Percentiles rank a stretch among this genome's conserved stretches.
Evolutionary conservation across 768 basidiomycete genomes (phyloP).

Genomic region (Hygrophorus pudorinus): DNA sequence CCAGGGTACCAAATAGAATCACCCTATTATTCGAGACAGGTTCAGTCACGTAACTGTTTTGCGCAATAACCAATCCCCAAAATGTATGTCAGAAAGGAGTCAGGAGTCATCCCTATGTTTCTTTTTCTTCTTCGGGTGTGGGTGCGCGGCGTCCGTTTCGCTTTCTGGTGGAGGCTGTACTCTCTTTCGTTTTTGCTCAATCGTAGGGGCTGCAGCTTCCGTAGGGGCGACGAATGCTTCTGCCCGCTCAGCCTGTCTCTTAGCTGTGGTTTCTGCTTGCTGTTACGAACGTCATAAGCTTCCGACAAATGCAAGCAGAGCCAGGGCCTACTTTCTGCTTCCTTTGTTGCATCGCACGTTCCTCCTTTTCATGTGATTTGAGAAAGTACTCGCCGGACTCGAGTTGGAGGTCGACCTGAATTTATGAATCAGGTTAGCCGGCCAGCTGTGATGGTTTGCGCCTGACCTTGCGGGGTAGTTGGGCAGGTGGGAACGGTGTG

Average conservation of each 20-base stretch:
- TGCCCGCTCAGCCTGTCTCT: conserved; percentile 70
- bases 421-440: neutral
- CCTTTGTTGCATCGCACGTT: conserved; percentile 56
- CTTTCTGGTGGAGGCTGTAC: too few relatives aligned
- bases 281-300: conserved; percentile 19
- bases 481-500: conserved; percentile 98
- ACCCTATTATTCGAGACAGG: too few relatives aligned
- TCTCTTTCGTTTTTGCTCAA: too few relatives aligned
- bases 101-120: too few relatives aligned
- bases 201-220: conserved; percentile 45
- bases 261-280: conserved; percentile 72
- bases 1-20: too few relatives aligned
- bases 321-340: conserved; percentile 56
- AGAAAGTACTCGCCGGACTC: conserved; percentile 99
- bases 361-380: conserved; percentile 80
- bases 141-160: too few relatives aligned
- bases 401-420: conserved; percentile 81
- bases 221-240: conserved; percentile 82
- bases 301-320: neutral
- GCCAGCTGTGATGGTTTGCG: neutral
- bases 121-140: too few relatives aligned
- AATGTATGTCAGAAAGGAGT: too few relatives aligned
- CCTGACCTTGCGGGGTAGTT: conserved; percentile 80
- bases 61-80: too few relatives aligned
- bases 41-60: too few relatives aligned